Conservation (phyloP, 2,329 filamentous ascomycete species). For the Colletotrichum endophyticum region DNA sequence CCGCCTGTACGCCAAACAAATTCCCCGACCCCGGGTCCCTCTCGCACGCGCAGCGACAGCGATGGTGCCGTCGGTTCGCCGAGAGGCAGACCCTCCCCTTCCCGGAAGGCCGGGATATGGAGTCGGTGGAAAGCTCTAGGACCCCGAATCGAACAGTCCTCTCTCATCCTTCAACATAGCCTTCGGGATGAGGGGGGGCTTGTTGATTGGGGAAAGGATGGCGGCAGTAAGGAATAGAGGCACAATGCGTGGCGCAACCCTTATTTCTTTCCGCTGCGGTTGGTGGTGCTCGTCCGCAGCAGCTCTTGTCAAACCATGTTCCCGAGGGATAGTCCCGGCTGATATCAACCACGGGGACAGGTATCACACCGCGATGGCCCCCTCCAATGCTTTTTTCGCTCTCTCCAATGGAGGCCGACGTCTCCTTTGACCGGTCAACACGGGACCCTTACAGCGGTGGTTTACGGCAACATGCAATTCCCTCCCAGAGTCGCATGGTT, state of each 20-base stretch:
- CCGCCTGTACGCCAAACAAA: slow-evolving; percentile 2
- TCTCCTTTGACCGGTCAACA: neutral
- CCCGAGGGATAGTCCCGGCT: neutral
- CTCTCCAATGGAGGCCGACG: neutral
- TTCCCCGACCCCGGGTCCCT: slow-evolving; percentile 4
- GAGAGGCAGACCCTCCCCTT: slow-evolving; percentile 1
- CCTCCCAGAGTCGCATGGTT: neutral
- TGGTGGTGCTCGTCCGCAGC: neutral
- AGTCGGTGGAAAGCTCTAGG: neutral
- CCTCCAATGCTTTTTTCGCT: neutral
- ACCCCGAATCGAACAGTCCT: neutral
- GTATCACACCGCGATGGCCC: neutral
- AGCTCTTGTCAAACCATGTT: neutral
- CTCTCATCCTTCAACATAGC: neutral
- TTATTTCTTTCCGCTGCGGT: neutral
- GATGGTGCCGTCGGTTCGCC: slow-evolving; percentile 4
- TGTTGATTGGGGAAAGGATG: neutral
- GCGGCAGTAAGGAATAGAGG: neutral
- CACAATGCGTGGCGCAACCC: neutral
- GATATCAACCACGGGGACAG: neutral
- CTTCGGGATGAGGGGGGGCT: neutral
- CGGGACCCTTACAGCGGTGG: neutral
- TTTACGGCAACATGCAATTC: neutral
- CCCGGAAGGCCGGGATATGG: slow-evolving; percentile 6
- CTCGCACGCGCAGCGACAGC: neutral